phyloP scores from a whole-genome alignment of 768 basidiomycete genomes.

The Cystofilobasidium ferigula region DNA sequence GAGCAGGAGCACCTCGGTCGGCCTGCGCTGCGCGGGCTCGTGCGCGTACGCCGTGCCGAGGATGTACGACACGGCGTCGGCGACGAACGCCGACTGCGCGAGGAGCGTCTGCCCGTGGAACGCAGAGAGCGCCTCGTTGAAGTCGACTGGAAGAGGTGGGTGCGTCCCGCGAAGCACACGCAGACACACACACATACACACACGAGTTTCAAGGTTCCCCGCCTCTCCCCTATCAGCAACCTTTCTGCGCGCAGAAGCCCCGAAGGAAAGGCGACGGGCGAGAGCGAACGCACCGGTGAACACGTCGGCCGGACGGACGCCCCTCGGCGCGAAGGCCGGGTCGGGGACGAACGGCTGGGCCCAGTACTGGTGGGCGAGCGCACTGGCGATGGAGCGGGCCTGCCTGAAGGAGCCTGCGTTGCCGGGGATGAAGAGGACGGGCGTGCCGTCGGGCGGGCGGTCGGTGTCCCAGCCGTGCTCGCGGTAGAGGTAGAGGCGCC shows the following conservation, averaged over 20 bases:
- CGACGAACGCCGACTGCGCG: constrained; percentile 65
- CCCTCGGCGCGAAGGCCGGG: constrained; percentile 46
- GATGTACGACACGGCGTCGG: constrained; percentile 61
- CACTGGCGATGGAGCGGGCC: constrained; percentile 87
- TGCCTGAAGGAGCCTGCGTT: constrained; percentile 93
- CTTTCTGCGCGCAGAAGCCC: too few relatives aligned
- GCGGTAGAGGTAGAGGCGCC: constrained; percentile 81
- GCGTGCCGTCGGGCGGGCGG: constrained; percentile 47
- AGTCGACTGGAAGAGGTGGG: constrained; percentile 85
- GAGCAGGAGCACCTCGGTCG: constrained; percentile 53
- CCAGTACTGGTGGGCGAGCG: constrained; percentile 70
- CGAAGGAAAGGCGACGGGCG: neutral
- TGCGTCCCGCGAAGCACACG: too few relatives aligned
- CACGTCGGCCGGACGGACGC: constrained; percentile 59
- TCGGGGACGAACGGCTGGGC: constrained; percentile 48
- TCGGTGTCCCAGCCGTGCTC: constrained; percentile 70
- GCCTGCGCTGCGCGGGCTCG: constrained; percentile 41
- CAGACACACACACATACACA: too few relatives aligned
- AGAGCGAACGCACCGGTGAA: constrained; percentile 57
- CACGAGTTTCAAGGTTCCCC: too few relatives aligned
- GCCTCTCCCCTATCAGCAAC: too few relatives aligned
- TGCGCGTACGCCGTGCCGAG: constrained; percentile 56
- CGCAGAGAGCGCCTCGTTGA: constrained; percentile 93
- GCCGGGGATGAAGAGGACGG: constrained; percentile 94
- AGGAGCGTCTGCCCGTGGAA: constrained; percentile 82